Evolutionary conservation across 352 stramenopile species (phyloP), one percentile per base, ranked within the genome.

Genomic region (Pythium aquatile): DNA sequence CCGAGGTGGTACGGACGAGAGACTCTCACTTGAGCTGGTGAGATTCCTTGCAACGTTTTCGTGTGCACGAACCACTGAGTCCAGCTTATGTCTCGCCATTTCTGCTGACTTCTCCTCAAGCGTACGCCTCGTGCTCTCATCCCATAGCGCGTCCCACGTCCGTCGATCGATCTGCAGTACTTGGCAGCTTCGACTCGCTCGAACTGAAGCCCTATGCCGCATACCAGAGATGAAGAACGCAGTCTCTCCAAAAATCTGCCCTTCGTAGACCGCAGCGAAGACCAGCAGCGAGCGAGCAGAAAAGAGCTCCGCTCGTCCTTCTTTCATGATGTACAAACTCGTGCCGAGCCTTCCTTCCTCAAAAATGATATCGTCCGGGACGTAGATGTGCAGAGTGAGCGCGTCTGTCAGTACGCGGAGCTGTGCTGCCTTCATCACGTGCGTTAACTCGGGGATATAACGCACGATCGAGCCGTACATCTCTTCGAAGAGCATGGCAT

Each of bases 291-390:
- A 82, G 2, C 58, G 30, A 1, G 75, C 61, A 0, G 69, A 66
- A 39, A 78, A 85, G 3, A 79, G 57, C 51, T 92, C 81, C 0
- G 69, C 83, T 26, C 70, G 53, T 0, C 81, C 83, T 24, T 73
- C 40, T n/a, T 88, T 87, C 24, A 89, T 66, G 17, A 90, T 61
- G 48, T 73, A 83, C 35, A 92, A 28, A 10, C 61, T 69, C n/a
- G 76, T 76, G 2, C 77, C 77, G 1, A 82, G 32, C 1, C 77
- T 65, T 4, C 73, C 79, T 5, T 67, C 47, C 24, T 90, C 76
- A 30, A 70, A 81, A 28, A 91, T 85, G n/a, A 85, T 59, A 24
- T 91, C 83, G 9, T 73, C 79, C 11, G 72, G 66, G 20, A 91
- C 35, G 30, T 89, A 91, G 13, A 91, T 86, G 20, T 75, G 70